Percentiles rank a stretch among this genome's conserved stretches.
phyloP scores from a whole-genome alignment of 345 rosid genomes.

The Angophora floribunda region DNA sequence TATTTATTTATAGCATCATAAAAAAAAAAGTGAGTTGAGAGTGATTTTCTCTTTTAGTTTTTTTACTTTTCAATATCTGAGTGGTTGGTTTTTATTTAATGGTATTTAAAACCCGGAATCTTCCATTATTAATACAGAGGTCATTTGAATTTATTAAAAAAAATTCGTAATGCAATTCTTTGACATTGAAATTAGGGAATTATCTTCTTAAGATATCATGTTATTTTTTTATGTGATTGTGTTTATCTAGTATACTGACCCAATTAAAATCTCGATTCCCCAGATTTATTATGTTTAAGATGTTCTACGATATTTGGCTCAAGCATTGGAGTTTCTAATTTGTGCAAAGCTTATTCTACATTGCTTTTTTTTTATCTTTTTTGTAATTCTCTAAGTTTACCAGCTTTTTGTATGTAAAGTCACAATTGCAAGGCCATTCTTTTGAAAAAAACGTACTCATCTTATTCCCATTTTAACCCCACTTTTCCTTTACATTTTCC shows the following conservation, averaged over 20 bases:
- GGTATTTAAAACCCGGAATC: neutral
- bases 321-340: neutral
- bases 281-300: neutral
- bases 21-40: neutral
- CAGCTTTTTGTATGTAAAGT: neutral
- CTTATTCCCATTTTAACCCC: neutral
- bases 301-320: neutral
- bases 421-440: neutral
- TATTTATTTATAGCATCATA: neutral
- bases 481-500: neutral
- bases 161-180: neutral
- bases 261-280: neutral
- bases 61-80: neutral
- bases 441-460: neutral
- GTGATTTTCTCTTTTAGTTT: neutral
- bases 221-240: neutral
- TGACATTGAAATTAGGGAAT: neutral
- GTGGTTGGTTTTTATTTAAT: neutral
- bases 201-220: neutral
- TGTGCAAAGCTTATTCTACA: neutral
- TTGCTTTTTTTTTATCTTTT: neutral
- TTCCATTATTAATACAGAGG: neutral
- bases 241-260: neutral
- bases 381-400: neutral
- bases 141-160: neutral